Evolutionary conservation across 2,329 filamentous ascomycete species (phyloP).

Genomic region (Iodosphaeria phyllophila): DNA sequence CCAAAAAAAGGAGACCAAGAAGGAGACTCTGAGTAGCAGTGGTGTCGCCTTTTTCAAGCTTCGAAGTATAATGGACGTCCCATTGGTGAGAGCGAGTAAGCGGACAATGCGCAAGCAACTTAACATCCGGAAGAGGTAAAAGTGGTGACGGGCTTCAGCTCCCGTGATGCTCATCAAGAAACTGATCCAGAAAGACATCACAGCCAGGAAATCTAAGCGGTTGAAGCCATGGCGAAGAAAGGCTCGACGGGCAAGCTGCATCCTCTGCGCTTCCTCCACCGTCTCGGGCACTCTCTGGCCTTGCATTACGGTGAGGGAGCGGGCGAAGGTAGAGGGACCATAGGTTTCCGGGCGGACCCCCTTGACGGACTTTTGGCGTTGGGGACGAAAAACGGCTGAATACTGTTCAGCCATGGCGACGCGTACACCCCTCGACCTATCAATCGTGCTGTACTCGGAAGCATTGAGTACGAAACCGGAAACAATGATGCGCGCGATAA

Average conservation of each 20-base stretch:
- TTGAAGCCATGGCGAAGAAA: constrained; percentile 95
- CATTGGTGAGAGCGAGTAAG: constrained; percentile 78
- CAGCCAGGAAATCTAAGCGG: constrained; percentile 80
- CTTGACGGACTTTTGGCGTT: constrained; percentile 51
- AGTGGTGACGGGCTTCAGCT: constrained; percentile 47
- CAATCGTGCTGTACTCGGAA: constrained; percentile 77
- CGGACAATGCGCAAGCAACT: constrained; percentile 86
- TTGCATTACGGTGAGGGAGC: constrained; percentile 62
- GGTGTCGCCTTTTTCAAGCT: constrained; percentile 94
- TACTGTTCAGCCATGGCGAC: constrained; percentile 62
- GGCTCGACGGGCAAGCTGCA: constrained; percentile 73
- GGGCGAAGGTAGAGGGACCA: constrained; percentile 47
- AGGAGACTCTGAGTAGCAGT: constrained; percentile 77
- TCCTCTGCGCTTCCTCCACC: constrained; percentile 60
- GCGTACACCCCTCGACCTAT: constrained; percentile 55
- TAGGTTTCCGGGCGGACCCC: constrained; percentile 23
- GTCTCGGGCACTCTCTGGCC: constrained; percentile 40
- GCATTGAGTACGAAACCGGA: constrained; percentile 89
- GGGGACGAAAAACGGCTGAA: constrained; percentile 61
- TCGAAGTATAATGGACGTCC: constrained; percentile 83
- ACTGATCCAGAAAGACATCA: constrained; percentile 88
- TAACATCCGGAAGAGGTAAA: constrained; percentile 91
- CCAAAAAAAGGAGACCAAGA: constrained; percentile 95
- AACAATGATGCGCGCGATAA: constrained; percentile 69
- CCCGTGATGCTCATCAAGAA: constrained; percentile 55